Percentiles rank a stretch among this genome's conserved stretches.
Evolutionary conservation across 2,329 filamentous ascomycete species (phyloP).

Genomic region (Aureobasidium sp.): DNA sequence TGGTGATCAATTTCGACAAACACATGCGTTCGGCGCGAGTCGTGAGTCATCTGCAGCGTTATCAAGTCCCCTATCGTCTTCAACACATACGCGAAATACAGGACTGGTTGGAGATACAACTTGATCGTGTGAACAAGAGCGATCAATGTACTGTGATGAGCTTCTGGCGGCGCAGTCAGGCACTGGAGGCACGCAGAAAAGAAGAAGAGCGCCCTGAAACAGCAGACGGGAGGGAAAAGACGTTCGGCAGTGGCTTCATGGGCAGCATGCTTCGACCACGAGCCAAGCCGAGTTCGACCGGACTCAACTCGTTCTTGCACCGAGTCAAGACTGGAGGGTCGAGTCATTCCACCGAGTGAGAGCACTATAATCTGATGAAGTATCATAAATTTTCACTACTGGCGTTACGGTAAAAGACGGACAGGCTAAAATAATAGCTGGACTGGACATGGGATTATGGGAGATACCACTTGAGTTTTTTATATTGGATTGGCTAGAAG

Average conservation of each 20-base stretch:
- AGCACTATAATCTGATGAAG: not conserved
- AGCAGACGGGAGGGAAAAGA: not conserved
- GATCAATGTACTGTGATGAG: slow-evolving; percentile 57
- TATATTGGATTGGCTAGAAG: not conserved
- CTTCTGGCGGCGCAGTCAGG: slow-evolving; percentile 75
- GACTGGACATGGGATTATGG: not conserved
- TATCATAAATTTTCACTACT: not conserved
- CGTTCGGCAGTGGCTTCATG: not conserved
- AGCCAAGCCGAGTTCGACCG: not conserved
- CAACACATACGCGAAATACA: slow-evolving; percentile 80
- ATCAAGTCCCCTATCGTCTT: slow-evolving; percentile 87
- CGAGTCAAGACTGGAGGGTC: slow-evolving; percentile 5
- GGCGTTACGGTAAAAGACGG: not conserved
- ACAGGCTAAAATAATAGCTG: not conserved
- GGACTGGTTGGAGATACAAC: slow-evolving; percentile 81
- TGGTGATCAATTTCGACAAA: slow-evolving; percentile 97
- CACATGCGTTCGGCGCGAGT: slow-evolving; percentile 91
- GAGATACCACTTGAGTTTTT: slow-evolving; percentile 2
- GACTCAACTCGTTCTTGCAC: slow-evolving; percentile 1
- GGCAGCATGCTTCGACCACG: slow-evolving; percentile 3
- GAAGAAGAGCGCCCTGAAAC: not conserved
- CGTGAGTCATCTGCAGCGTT: slow-evolving; percentile 89
- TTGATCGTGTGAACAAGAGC: slow-evolving; percentile 63
- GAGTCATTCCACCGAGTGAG: not conserved
- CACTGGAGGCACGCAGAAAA: slow-evolving; percentile 59